Conservation (phyloP, 2,329 filamentous ascomycete species). For the Aspergillus udagawae region DNA sequence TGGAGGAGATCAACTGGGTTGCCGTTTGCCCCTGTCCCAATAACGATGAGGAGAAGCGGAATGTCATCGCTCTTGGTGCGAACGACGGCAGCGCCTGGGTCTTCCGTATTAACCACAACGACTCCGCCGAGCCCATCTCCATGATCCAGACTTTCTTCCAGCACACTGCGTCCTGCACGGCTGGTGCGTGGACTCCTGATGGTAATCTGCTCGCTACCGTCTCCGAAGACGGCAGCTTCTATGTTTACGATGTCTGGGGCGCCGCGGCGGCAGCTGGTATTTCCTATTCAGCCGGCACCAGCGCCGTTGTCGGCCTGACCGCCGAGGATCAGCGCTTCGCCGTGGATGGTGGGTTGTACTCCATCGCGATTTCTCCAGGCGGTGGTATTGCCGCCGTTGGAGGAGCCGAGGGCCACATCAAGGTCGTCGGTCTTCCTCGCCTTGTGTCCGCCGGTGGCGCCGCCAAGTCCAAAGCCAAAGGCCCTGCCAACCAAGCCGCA, state of each 20-base stretch:
- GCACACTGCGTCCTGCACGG: slow-evolving; percentile 80
- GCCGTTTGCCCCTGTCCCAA: slow-evolving; percentile 64
- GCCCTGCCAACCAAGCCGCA: slow-evolving; percentile 30
- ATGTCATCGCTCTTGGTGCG: slow-evolving; percentile 82
- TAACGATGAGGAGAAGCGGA: slow-evolving; percentile 55
- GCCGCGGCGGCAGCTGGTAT: slow-evolving; percentile 64
- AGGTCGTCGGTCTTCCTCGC: slow-evolving; percentile 78
- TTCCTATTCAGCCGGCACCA: slow-evolving; percentile 51
- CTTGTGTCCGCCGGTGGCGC: slow-evolving; percentile 38
- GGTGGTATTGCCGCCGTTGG: slow-evolving; percentile 79
- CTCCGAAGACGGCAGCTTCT: slow-evolving; percentile 80
- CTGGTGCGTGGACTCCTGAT: slow-evolving; percentile 85
- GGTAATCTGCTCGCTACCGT: slow-evolving; percentile 84
- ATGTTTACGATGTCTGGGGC: slow-evolving; percentile 90
- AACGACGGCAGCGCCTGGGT: slow-evolving; percentile 94
- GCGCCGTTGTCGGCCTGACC: slow-evolving; percentile 72
- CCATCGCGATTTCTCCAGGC: slow-evolving; percentile 75
- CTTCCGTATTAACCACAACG: slow-evolving; percentile 72
- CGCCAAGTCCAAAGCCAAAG: slow-evolving; percentile 50
- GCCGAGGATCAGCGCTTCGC: slow-evolving; percentile 82
- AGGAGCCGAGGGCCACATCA: slow-evolving; percentile 80
- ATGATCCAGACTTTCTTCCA: slow-evolving; percentile 92
- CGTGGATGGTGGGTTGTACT: slow-evolving; percentile 88
- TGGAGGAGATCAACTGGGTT: slow-evolving; percentile 94
- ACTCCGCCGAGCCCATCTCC: slow-evolving; percentile 60